A percentile compares a stretch with the other conserved stretches of the same genome.
phyloP scores from a whole-genome alignment of 345 rosid genomes.

The Populus euphratica region DNA sequence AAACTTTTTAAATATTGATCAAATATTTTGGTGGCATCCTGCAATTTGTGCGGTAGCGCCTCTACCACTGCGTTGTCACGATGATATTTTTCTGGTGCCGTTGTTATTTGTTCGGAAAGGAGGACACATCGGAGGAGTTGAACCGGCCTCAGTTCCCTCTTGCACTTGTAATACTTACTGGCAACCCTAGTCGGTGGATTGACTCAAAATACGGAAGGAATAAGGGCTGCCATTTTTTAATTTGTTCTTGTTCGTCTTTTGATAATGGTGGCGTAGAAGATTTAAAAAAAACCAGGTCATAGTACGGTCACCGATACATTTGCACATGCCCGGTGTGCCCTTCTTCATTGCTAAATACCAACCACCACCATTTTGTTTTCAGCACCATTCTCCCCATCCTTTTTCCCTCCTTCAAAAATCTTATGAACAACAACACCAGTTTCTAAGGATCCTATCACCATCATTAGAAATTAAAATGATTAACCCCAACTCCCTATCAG shows the following conservation, averaged over 20 bases:
- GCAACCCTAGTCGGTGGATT: no score
- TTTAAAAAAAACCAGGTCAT: neutral
- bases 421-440: neutral
- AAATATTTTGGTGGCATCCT: no score
- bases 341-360: neutral
- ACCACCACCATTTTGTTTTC: neutral
- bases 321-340: slow-evolving; percentile 1
- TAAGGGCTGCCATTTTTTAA: neutral
- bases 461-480: neutral
- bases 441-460: no score
- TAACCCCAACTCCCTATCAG: neutral
- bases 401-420: neutral
- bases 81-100: no score
- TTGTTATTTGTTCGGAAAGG: no score
- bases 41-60: no score
- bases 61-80: no score
- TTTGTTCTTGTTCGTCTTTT: neutral
- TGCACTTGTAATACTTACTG: no score
- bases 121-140: no score
- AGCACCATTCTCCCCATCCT: neutral
- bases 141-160: no score
- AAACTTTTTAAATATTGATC: no score
- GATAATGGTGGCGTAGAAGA: slow-evolving; percentile 19
- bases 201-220: neutral
- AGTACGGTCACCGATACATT: slow-evolving; percentile 1